Evolutionary conservation across 106 monocot genomes (phyloP), one percentile per base, ranked within the genome.

Genomic region (Acanthochlamys bracteata): DNA sequence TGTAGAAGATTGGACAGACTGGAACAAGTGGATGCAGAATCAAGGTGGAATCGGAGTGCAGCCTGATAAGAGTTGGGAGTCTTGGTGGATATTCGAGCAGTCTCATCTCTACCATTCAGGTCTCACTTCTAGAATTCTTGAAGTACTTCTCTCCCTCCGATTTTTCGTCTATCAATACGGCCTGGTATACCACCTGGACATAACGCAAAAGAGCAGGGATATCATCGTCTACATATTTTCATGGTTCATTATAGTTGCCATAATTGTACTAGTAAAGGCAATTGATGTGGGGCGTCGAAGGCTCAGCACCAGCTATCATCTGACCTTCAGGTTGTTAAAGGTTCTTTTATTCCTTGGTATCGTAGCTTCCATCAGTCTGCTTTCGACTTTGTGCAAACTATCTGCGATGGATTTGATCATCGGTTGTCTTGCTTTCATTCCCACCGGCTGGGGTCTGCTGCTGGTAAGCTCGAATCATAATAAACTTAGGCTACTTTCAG

Each of bases 161-260:
- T 94, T 94, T 61, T 94, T 89, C 62, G 78, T 94, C 59, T 94
- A 89, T 68, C 93, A 94, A 52, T 94, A 94, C 73, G 93, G 93
- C 22, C 93, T 94, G 61, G 79, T 94, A 63, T 94, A 94, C 68
- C 93, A 90, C 61, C 84, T 93, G 15, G 70, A 83, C 55, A 85
- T 93, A 60, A 76, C 88, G 19, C 77, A 76, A 52, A 60, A 93
- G 15, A 83, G 72, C 76, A 93, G 78, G 60, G 85, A 69, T 51
- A 74, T 88, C 27, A 54, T 88, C 26, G 93, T 93, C 21, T 85
- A 85, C 59, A 43, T 83, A 59, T 67, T 90, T 41, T 85, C 84
- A 4, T 88, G 81, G 88, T 53, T 77, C 58, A 82, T 88, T 26
- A 89, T 89, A 11, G 40, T 82, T 45, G 77, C 79, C 55, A 70